A percentile compares a stretch with the other conserved stretches of the same genome.
Evolutionary conservation across 2,329 filamentous ascomycete genomes (phyloP).

Genomic region (Ophiostoma himal-ulmi): DNA sequence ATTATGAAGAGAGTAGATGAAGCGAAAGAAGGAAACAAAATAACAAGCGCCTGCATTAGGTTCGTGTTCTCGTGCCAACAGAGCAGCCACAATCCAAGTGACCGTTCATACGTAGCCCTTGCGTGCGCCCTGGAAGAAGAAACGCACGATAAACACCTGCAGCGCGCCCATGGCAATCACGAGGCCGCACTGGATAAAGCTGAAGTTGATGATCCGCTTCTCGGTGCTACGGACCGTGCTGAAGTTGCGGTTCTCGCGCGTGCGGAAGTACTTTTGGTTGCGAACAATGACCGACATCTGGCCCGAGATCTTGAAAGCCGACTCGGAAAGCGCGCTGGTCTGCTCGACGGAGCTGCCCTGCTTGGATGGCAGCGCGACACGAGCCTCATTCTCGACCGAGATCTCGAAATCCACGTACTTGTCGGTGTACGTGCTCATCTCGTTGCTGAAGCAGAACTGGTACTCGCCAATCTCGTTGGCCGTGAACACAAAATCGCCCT

Average conservation of each 20-base stretch:
- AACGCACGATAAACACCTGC: slow-evolving; percentile 94
- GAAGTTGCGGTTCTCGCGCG: slow-evolving; percentile 97
- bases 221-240: slow-evolving; percentile 96
- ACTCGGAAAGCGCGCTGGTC: slow-evolving; percentile 82
- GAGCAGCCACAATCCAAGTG: background rate
- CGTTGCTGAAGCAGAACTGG: slow-evolving; percentile 96
- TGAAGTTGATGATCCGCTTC: slow-evolving; percentile 94
- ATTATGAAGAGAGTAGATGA: slow-evolving; percentile 4
- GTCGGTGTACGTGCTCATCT: slow-evolving; percentile 96
- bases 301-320: slow-evolving; percentile 87
- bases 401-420: slow-evolving; percentile 99
- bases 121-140: slow-evolving; percentile 89
- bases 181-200: slow-evolving; percentile 82
- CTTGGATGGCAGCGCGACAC: slow-evolving; percentile 77
- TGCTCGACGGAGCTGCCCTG: slow-evolving; percentile 85
- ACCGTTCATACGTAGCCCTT: slow-evolving; percentile 60
- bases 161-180: slow-evolving; percentile 92
- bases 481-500: slow-evolving; percentile 97
- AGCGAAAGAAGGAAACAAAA: background rate
- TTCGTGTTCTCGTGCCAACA: slow-evolving; percentile 2
- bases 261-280: slow-evolving; percentile 99
- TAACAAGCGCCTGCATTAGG: background rate
- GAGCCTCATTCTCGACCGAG: slow-evolving; percentile 84
- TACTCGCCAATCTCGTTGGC: slow-evolving; percentile 85
- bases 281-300: slow-evolving; percentile 90